Percentiles rank a stretch among this genome's conserved stretches.
These are phyloP conservation scores for Trypethelium eluteriae DNA, from an alignment of 495 filamentous ascomycete species.

Conservation along the genomic window DNA sequence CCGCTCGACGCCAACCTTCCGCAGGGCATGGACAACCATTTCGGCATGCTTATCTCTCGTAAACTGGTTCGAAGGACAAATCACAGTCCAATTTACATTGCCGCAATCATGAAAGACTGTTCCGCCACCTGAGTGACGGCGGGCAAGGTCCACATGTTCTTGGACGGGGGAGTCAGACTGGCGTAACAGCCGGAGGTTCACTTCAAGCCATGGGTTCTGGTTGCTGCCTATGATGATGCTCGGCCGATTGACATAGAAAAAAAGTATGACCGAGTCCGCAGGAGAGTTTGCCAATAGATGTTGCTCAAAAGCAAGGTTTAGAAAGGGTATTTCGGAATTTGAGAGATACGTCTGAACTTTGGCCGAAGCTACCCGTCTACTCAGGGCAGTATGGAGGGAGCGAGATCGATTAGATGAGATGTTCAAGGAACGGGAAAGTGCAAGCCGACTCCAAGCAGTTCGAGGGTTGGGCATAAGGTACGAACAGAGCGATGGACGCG, in stretches of 20 bases:
- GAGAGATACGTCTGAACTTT: conserved; percentile 73
- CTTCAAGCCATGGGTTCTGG: conserved; percentile 94
- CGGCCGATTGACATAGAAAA: conserved; percentile 80
- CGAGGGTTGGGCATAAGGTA: not conserved
- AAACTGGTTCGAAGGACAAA: conserved; percentile 65
- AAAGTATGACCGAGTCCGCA: conserved; percentile 63
- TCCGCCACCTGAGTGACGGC: conserved; percentile 79
- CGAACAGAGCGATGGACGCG: not conserved
- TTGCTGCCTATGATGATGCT: conserved; percentile 89
- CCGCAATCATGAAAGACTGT: conserved; percentile 88
- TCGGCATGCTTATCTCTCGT: conserved; percentile 79
- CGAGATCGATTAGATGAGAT: not conserved
- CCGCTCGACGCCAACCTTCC: conserved; percentile 43
- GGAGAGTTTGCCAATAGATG: conserved; percentile 69
- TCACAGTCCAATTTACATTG: conserved; percentile 90
- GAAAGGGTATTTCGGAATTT: conserved; percentile 61
- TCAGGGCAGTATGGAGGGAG: conserved; percentile 12
- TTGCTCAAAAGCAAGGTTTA: conserved; percentile 95
- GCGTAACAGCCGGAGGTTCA: conserved; percentile 56
- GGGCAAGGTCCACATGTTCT: conserved; percentile 56
- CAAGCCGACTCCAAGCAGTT: not conserved
- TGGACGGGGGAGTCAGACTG: conserved; percentile 27
- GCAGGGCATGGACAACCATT: conserved; percentile 78
- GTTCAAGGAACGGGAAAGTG: not conserved
- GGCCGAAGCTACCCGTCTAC: conserved; percentile 14